Percentiles rank a stretch among this genome's conserved stretches.
Conservation (phyloP, 1,284 basidiomycete genomes). For the Porogramme epimiltina region DNA sequence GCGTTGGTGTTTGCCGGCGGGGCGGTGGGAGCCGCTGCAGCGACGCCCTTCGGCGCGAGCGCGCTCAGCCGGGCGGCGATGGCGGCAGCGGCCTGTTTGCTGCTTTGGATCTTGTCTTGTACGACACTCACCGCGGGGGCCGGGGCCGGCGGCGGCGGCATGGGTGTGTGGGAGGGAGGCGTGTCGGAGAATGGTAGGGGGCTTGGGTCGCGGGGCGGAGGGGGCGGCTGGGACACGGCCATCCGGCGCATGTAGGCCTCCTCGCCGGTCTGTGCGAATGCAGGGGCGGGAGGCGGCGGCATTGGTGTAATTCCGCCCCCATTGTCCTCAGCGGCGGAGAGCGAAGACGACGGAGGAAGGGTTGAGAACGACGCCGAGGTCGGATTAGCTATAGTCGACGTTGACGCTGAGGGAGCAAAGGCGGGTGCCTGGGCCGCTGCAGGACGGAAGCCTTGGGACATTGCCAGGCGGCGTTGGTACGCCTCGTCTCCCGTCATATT, state of each 20-base stretch:
- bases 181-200: constrained; percentile 15
- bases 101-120: constrained; percentile 50
- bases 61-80: constrained; percentile 76
- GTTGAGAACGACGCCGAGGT: neutral
- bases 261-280: constrained; percentile 55
- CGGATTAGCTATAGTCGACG: constrained; percentile 20
- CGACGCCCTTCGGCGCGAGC: constrained; percentile 45
- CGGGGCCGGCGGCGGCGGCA: constrained; percentile 17
- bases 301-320: constrained; percentile 33
- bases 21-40: constrained; percentile 25
- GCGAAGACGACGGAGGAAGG: constrained; percentile 9
- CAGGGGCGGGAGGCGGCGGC: constrained; percentile 24
- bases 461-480: constrained; percentile 54
- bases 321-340: constrained; percentile 25
- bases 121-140: constrained; percentile 43
- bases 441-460: constrained; percentile 39
- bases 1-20: constrained; percentile 24
- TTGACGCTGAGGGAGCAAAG: constrained; percentile 5
- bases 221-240: constrained; percentile 48
- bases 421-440: constrained; percentile 10
- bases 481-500: constrained; percentile 60
- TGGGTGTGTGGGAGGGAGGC: constrained; percentile 54
- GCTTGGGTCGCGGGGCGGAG: constrained; percentile 35
- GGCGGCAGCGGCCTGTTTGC: constrained; percentile 75
- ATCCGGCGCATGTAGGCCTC: constrained; percentile 69